phyloP scores from a whole-genome alignment of 2,329 filamentous ascomycete species.

The Epichloe hybrida region DNA sequence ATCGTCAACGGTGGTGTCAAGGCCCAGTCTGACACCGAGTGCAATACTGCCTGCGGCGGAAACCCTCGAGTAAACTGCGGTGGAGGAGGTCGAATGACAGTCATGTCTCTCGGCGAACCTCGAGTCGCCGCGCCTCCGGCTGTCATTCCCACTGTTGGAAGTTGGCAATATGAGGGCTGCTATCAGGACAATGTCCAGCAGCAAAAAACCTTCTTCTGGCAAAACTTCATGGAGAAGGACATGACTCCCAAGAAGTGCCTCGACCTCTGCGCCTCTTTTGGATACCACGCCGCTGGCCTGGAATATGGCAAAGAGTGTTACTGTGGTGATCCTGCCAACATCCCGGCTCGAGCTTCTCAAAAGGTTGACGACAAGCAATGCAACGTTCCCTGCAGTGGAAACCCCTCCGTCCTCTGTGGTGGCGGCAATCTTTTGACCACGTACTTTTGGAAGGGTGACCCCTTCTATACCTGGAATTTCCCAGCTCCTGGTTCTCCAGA shows the following conservation, averaged over 20 bases:
- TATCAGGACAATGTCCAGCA: constrained; percentile 36
- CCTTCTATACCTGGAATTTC: constrained; percentile 40
- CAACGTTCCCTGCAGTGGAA: constrained; percentile 33
- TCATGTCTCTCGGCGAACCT: constrained; percentile 30
- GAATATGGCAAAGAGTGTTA: constrained; percentile 46
- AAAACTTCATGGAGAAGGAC: constrained; percentile 34
- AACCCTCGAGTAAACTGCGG: constrained; percentile 36
- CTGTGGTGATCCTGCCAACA: constrained; percentile 40
- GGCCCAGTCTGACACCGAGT: constrained; percentile 27
- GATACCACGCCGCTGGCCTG: constrained; percentile 44
- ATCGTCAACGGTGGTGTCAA: constrained; percentile 35
- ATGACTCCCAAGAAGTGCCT: constrained; percentile 42
- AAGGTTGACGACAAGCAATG: constrained; percentile 36
- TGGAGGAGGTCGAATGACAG: constrained; percentile 35
- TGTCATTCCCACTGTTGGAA: constrained; percentile 18
- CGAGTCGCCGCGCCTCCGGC: constrained; percentile 8
- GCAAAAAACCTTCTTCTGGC: constrained; percentile 37
- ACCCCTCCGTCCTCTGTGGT: constrained; percentile 38
- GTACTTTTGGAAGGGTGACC: constrained; percentile 37
- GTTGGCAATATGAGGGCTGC: constrained; percentile 43
- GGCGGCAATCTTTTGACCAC: constrained; percentile 38
- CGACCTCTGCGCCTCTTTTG: constrained; percentile 36
- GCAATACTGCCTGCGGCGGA: constrained; percentile 38
- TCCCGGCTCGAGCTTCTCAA: constrained; percentile 26
- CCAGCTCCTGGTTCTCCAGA: constrained; percentile 31